Percentiles rank a stretch among this genome's conserved stretches.
These are phyloP conservation scores for Aspergillus sclerotiicarbonarius DNA, from an alignment of 495 filamentous ascomycete genomes.

Conservation along the genomic window DNA sequence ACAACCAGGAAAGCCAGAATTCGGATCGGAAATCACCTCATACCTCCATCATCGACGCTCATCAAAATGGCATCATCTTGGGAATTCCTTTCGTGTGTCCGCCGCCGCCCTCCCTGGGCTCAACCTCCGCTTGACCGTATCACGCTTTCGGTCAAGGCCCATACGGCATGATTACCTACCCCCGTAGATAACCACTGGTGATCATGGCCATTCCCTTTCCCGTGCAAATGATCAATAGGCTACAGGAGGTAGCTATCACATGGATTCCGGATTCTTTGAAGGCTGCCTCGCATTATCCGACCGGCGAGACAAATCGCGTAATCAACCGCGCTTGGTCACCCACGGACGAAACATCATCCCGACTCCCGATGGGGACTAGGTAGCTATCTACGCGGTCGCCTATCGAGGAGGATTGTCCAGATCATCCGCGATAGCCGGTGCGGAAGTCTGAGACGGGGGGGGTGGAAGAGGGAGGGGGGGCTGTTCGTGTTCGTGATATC, in stretches of 20 bases:
- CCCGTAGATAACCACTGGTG: neutral
- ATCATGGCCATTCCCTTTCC: neutral
- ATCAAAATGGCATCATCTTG: slow-evolving; percentile 15
- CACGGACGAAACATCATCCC: neutral
- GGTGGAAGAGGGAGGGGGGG: neutral
- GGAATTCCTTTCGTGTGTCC: neutral
- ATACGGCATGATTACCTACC: slow-evolving; percentile 12
- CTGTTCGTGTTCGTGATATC: slow-evolving; percentile 10
- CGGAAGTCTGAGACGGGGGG: slow-evolving; percentile 8
- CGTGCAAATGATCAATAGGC: neutral
- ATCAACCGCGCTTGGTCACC: slow-evolving; percentile 3
- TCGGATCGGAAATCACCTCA: slow-evolving; percentile 12
- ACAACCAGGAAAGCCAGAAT: neutral
- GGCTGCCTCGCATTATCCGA: slow-evolving; percentile 1
- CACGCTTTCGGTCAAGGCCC: slow-evolving; percentile 11
- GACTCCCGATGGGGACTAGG: neutral
- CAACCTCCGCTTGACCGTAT: slow-evolving; percentile 9
- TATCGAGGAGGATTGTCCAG: neutral
- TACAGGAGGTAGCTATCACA: slow-evolving; percentile 4
- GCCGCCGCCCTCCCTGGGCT: neutral
- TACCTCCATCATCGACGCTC: slow-evolving; percentile 12
- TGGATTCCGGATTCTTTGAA: neutral
- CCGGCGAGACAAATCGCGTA: slow-evolving; percentile 9
- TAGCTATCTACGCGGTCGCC: neutral
- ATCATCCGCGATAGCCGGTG: slow-evolving; percentile 29